Evolutionary conservation across 805 yeast genomes (phyloP).

Genomic region (Candida tammaniensis): DNA sequence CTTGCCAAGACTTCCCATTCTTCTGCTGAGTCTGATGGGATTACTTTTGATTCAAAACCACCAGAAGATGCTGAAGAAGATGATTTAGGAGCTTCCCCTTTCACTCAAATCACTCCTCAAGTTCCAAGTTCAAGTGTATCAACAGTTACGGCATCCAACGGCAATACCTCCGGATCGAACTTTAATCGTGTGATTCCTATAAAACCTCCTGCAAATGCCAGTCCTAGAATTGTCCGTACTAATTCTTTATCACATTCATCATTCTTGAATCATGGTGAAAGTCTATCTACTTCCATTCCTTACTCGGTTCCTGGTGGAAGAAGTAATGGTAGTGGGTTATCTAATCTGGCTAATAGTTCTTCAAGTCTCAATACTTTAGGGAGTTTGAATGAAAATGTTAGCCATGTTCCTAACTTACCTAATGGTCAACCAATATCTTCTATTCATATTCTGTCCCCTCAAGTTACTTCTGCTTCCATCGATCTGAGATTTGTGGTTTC

Average conservation of each 20-base stretch:
- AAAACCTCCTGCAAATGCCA: constrained; percentile 20
- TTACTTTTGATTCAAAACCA: constrained; percentile 11
- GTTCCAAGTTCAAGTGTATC: constrained; percentile 4
- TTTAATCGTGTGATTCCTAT: constrained; percentile 17
- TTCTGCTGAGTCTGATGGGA: constrained; percentile 12
- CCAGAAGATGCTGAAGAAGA: constrained; percentile 3
- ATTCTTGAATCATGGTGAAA: constrained; percentile 35
- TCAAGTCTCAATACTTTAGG: constrained; percentile 14
- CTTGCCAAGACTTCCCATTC: constrained; percentile 9
- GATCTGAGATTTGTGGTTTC: constrained; percentile 86
- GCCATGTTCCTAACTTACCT: constrained; percentile 47
- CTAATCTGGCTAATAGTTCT: constrained; percentile 15
- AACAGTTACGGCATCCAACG: constrained; percentile 6
- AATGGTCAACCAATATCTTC: constrained; percentile 60
- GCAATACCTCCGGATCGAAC: constrained; percentile 13
- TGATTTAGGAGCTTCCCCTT: no score
- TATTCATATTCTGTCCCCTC: constrained; percentile 69
- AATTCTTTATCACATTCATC: constrained; percentile 40
- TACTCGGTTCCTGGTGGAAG: constrained; percentile 69
- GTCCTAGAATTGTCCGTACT: constrained; percentile 42
- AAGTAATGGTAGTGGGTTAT: constrained; percentile 50
- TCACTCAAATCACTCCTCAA: neutral
- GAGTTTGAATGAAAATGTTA: constrained; percentile 9
- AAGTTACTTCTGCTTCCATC: constrained; percentile 55
- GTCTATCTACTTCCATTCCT: constrained; percentile 61